Evolutionary conservation across 2,329 filamentous ascomycete genomes (phyloP).

Genomic region (Aspergillus sergii): DNA sequence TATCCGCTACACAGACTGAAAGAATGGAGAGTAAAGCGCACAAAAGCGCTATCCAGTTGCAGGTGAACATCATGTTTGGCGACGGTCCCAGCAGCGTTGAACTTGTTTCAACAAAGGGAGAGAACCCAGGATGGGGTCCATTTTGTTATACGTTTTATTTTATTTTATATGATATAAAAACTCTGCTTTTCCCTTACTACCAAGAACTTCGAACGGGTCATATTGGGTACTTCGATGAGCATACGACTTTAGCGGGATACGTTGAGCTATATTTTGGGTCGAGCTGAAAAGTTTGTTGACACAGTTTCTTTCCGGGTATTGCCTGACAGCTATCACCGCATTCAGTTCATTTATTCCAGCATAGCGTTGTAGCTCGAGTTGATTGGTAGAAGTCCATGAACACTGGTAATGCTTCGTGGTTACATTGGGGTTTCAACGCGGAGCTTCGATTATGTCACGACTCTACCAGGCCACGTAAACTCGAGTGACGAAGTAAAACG

Average conservation of each 20-base stretch:
- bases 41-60: neutral
- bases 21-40: neutral
- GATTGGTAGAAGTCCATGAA: too few species aligned
- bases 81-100: neutral
- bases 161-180: neutral
- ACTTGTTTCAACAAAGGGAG: neutral
- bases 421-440: neutral
- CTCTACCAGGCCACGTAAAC: neutral
- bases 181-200: neutral
- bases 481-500: too few species aligned
- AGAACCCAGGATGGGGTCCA: neutral
- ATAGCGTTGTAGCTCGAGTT: neutral
- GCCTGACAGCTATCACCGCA: neutral
- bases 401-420: neutral
- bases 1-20: slow-evolving; percentile 2
- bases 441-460: neutral
- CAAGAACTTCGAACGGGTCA: neutral
- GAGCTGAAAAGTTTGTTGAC: neutral
- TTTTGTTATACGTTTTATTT: neutral
- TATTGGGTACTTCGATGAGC: neutral
- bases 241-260: neutral
- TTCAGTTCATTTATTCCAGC: neutral
- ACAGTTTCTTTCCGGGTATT: neutral
- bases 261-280: neutral
- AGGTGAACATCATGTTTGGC: neutral